Conservation (phyloP, 805 yeast genomes). For the Saccharomyces mikatae region DNA sequence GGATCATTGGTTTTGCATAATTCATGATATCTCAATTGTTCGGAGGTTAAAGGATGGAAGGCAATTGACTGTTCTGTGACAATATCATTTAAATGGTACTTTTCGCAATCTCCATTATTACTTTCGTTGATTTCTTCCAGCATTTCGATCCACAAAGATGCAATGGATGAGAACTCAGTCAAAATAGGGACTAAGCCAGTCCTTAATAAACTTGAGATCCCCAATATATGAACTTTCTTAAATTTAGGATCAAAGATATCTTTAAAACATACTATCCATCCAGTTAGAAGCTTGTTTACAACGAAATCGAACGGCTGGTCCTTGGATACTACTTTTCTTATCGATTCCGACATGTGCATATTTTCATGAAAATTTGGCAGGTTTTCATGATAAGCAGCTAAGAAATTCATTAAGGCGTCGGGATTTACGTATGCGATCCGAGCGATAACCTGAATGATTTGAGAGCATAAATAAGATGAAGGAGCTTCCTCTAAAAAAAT, state of each 20-base stretch:
- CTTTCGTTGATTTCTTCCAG: slow-evolving; percentile 71
- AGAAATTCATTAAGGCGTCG: slow-evolving; percentile 23
- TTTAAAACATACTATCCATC: slow-evolving; percentile 40
- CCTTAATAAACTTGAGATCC: slow-evolving; percentile 45
- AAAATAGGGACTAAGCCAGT: slow-evolving; percentile 29
- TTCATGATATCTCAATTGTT: slow-evolving; percentile 36
- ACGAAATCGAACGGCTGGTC: slow-evolving; percentile 24
- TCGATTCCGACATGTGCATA: slow-evolving; percentile 13
- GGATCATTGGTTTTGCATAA: slow-evolving; percentile 39
- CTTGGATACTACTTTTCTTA: slow-evolving; percentile 16
- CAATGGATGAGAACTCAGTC: slow-evolving; percentile 29
- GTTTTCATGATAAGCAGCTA: slow-evolving; percentile 20
- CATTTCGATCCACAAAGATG: slow-evolving; percentile 41
- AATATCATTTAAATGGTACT: slow-evolving; percentile 40
- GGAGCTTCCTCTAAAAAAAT: slow-evolving; percentile 26
- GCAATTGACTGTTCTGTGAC: slow-evolving; percentile 28
- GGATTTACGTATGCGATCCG: slow-evolving; percentile 33
- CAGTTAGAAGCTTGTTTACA: slow-evolving; percentile 25
- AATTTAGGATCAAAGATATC: slow-evolving; percentile 68
- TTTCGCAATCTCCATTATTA: slow-evolving; percentile 46
- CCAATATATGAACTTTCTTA: slow-evolving; percentile 60
- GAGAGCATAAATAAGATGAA: slow-evolving; percentile 28
- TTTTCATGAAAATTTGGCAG: slow-evolving; percentile 19
- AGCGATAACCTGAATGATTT: slow-evolving; percentile 31
- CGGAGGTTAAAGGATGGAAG: slow-evolving; percentile 31